phyloP scores from a whole-genome alignment of 768 basidiomycete genomes.

The Phanerodontia chrysosporium region DNA sequence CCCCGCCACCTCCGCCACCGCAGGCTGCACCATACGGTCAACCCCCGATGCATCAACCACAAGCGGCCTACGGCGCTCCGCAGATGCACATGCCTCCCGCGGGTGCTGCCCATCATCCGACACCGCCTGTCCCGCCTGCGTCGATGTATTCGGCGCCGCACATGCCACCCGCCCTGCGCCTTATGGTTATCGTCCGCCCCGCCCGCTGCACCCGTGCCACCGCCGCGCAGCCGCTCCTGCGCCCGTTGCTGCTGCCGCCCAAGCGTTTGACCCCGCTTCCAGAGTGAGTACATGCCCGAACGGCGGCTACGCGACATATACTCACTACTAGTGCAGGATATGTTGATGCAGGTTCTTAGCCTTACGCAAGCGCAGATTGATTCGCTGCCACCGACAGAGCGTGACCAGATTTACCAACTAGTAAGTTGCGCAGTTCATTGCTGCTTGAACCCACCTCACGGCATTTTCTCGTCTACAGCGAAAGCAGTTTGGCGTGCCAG shows the following conservation, averaged over 20 bases:
- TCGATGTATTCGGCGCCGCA: conserved; percentile 23
- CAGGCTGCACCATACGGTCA: conserved; percentile 23
- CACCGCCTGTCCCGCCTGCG: conserved; percentile 19
- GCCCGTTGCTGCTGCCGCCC: conserved; percentile 29
- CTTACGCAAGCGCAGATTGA: conserved; percentile 83
- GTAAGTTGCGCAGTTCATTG: conserved; percentile 34
- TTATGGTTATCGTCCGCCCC: conserved; percentile 19
- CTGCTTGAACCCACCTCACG: neutral
- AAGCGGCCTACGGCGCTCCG: conserved; percentile 10
- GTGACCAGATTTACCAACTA: conserved; percentile 75
- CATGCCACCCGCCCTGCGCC: conserved; percentile 15
- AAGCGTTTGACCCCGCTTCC: conserved; percentile 45
- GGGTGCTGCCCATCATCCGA: conserved; percentile 13
- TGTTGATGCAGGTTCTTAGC: conserved; percentile 83
- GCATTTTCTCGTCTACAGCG: neutral
- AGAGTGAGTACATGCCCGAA: conserved; percentile 31
- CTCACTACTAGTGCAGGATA: conserved; percentile 41
- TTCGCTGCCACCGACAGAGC: conserved; percentile 71
- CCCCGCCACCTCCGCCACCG: conserved; percentile 15
- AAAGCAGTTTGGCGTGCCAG: conserved; percentile 5
- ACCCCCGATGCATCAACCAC: conserved; percentile 18
- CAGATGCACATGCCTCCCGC: conserved; percentile 11
- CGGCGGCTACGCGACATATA: neutral
- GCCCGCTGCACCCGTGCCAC: conserved; percentile 1
- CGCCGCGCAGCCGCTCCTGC: conserved; percentile 11